Conservation (phyloP, 768 basidiomycete genomes). For the Suillus subalutaceus region DNA sequence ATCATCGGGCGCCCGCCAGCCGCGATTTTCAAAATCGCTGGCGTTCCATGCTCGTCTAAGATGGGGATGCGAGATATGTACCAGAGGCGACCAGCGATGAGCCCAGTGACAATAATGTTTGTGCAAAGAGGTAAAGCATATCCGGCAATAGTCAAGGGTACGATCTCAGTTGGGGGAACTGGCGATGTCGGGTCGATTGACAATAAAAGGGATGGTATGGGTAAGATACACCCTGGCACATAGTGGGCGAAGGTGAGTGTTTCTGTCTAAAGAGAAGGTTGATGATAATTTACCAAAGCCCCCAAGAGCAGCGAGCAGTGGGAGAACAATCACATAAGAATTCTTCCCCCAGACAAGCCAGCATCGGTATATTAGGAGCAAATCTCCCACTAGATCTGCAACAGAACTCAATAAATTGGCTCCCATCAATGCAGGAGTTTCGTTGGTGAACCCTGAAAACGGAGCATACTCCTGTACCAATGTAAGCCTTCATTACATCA, state of each 20-base stretch:
- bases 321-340: constrained; percentile 31
- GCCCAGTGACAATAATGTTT: constrained; percentile 36
- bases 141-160: constrained; percentile 31
- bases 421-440: constrained; percentile 22
- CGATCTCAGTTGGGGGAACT: constrained; percentile 26
- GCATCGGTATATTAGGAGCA: constrained; percentile 35
- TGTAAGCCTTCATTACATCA: neutral
- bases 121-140: constrained; percentile 37
- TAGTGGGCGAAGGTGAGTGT: neutral
- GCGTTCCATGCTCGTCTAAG: constrained; percentile 1
- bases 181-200: constrained; percentile 1
- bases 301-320: constrained; percentile 28
- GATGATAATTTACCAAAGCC: constrained; percentile 27
- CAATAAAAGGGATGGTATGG: constrained; percentile 1
- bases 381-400: constrained; percentile 24
- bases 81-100: constrained; percentile 39
- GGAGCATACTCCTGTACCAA: constrained; percentile 15
- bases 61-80: constrained; percentile 15
- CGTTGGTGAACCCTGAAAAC: constrained; percentile 20
- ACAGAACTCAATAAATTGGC: constrained; percentile 30
- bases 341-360: constrained; percentile 35
- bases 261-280: neutral
- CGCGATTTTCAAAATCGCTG: constrained; percentile 5
- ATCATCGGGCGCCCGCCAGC: constrained; percentile 20
- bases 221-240: neutral